Evolutionary conservation across 768 basidiomycete genomes (phyloP).

Genomic region (Mycena pura): DNA sequence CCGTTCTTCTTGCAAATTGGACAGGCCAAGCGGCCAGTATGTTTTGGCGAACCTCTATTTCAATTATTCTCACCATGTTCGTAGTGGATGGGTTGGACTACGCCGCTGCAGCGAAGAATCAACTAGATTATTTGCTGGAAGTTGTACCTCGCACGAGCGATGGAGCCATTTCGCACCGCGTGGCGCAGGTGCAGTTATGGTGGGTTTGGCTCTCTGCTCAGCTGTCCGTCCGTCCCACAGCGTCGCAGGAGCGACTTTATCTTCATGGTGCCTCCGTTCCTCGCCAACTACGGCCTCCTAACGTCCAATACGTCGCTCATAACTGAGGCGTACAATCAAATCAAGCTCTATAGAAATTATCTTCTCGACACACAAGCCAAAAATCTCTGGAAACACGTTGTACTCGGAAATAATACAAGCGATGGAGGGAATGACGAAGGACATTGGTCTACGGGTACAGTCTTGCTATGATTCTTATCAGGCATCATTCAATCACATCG

Average conservation of each 20-base stretch:
- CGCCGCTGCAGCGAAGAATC: slow-evolving; percentile 65
- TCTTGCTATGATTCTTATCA: not conserved
- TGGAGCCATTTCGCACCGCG: slow-evolving; percentile 85
- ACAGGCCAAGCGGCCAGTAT: slow-evolving; percentile 34
- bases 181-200: slow-evolving; percentile 76
- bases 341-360: slow-evolving; percentile 71
- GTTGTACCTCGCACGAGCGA: slow-evolving; percentile 67
- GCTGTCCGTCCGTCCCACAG: not conserved
- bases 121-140: slow-evolving; percentile 67
- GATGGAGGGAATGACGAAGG: slow-evolving; percentile 59
- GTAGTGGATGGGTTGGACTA: slow-evolving; percentile 55
- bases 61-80: not conserved
- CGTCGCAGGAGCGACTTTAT: slow-evolving; percentile 73
- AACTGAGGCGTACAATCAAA: slow-evolving; percentile 71
- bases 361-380: slow-evolving; percentile 56
- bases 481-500: not conserved
- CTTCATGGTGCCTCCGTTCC: slow-evolving; percentile 87
- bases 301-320: slow-evolving; percentile 65
- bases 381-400: slow-evolving; percentile 81
- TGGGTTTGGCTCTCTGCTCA: slow-evolving; percentile 35
- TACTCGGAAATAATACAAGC: slow-evolving; percentile 51
- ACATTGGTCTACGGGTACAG: slow-evolving; percentile 79
- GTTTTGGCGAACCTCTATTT: not conserved
- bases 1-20: slow-evolving; percentile 66
- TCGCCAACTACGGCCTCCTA: slow-evolving; percentile 81